Evolutionary conservation across 2,329 filamentous ascomycete genomes (phyloP).

Genomic region (Penicillium nordicum): DNA sequence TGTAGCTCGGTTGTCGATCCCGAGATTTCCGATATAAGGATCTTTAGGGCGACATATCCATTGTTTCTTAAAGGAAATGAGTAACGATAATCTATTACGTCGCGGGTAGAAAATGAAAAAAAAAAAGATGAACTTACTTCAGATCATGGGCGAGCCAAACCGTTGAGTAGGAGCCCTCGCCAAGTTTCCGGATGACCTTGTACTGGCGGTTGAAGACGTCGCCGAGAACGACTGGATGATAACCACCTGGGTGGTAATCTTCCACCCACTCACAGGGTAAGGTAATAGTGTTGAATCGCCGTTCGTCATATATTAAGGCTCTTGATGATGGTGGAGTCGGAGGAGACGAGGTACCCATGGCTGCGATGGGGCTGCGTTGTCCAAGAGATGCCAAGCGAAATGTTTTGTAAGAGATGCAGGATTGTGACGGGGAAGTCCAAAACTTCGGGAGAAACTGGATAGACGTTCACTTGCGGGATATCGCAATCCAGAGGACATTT

Average conservation of each 20-base stretch:
- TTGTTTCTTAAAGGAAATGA: slow-evolving; percentile 4
- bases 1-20: too few species aligned
- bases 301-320: slow-evolving; percentile 6
- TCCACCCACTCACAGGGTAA: slow-evolving; percentile 23
- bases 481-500: too few species aligned
- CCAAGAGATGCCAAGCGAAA: neutral
- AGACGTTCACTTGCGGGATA: too few species aligned
- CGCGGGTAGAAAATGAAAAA: neutral
- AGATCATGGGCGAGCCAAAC: too few species aligned
- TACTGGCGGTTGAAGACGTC: slow-evolving; percentile 19
- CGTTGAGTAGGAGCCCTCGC: too few species aligned
- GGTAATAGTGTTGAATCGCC: slow-evolving; percentile 18
- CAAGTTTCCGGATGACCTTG: too few species aligned
- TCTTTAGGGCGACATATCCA: too few species aligned
- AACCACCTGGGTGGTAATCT: slow-evolving; percentile 41
- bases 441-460: neutral
- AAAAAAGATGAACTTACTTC: too few species aligned
- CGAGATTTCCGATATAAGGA: too few species aligned
- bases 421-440: slow-evolving; percentile 4
- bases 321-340: slow-evolving; percentile 13
- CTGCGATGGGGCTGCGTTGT: slow-evolving; percentile 5
- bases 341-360: slow-evolving; percentile 14
- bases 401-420: neutral
- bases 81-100: slow-evolving; percentile 8
- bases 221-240: slow-evolving; percentile 43